Evolutionary conservation across 164 flowering plant genomes (phyloP).

Genomic region (Malania oleifera): DNA sequence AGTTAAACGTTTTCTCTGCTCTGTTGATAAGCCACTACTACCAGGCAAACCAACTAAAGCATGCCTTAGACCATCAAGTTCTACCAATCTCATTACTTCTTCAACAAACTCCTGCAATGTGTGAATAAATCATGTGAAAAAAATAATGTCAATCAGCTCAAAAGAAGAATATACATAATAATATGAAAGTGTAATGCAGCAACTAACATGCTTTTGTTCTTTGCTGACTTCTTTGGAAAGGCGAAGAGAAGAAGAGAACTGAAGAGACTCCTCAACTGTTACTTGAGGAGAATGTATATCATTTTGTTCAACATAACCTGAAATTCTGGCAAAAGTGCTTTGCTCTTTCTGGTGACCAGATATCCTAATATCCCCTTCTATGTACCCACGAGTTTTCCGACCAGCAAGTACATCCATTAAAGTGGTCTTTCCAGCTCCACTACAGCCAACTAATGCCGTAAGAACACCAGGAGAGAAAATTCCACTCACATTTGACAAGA

Average conservation of each 20-base stretch:
- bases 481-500: conserved; percentile 74
- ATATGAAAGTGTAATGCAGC: not conserved
- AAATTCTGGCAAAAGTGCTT: conserved; percentile 85
- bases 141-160: not conserved
- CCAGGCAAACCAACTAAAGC: conserved; percentile 94
- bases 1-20: conserved; percentile 89
- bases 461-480: conserved; percentile 93
- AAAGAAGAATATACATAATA: not conserved
- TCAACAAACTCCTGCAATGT: conserved; percentile 77
- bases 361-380: conserved; percentile 87
- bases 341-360: conserved; percentile 89
- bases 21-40: conserved; percentile 77
- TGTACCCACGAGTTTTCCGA: conserved; percentile 93
- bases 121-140: conserved; percentile 7
- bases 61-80: conserved; percentile 63
- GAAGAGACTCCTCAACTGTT: conserved; percentile 77
- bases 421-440: conserved; percentile 97
- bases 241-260: conserved; percentile 76
- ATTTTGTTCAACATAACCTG: conserved; percentile 93
- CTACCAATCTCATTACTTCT: conserved; percentile 83
- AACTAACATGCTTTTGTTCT: conserved; percentile 49
- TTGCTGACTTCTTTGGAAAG: conserved; percentile 67
- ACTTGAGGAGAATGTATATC: conserved; percentile 97
- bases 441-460: conserved; percentile 92
- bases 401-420: conserved; percentile 98